Evolutionary conservation across 2,329 filamentous ascomycete genomes (phyloP).

Genomic region (Cercospora berteroae): DNA sequence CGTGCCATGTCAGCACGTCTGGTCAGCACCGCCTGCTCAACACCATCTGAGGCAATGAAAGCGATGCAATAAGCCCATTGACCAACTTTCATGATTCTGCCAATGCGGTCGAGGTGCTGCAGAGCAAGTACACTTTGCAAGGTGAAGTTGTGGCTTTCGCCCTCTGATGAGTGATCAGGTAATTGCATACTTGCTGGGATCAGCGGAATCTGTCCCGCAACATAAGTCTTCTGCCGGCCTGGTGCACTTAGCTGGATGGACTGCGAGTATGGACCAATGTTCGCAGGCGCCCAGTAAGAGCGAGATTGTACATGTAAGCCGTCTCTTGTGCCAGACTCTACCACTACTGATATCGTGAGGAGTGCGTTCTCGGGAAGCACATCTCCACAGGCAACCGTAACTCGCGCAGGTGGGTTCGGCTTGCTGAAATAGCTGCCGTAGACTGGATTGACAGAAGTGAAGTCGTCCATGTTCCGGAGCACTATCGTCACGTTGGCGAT

Average conservation of each 20-base stretch:
- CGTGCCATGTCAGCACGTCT: conserved; percentile 19
- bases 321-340: conserved; percentile 36
- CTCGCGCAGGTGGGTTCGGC: conserved; percentile 80
- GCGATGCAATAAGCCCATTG: conserved; percentile 75
- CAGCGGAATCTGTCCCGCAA: conserved; percentile 91
- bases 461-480: conserved; percentile 76
- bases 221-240: conserved; percentile 51
- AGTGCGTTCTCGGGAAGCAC: conserved; percentile 60
- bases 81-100: conserved; percentile 65
- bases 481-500: conserved; percentile 59
- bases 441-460: conserved; percentile 68
- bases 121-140: conserved; percentile 70
- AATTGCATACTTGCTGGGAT: conserved; percentile 75
- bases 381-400: conserved; percentile 76
- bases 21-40: conserved; percentile 33
- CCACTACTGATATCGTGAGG: conserved; percentile 58
- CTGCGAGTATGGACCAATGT: conserved; percentile 96
- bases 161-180: conserved; percentile 24
- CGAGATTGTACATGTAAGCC: conserved; percentile 86
- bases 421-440: conserved; percentile 73
- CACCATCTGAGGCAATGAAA: conserved; percentile 58
- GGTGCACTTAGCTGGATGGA: conserved; percentile 60
- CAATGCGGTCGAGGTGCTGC: conserved; percentile 88
- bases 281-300: conserved; percentile 96
- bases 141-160: conserved; percentile 17